These are phyloP conservation scores for Agaricus subrufescens DNA, from an alignment of 768 basidiomycete genomes.

Conservation along the genomic window DNA sequence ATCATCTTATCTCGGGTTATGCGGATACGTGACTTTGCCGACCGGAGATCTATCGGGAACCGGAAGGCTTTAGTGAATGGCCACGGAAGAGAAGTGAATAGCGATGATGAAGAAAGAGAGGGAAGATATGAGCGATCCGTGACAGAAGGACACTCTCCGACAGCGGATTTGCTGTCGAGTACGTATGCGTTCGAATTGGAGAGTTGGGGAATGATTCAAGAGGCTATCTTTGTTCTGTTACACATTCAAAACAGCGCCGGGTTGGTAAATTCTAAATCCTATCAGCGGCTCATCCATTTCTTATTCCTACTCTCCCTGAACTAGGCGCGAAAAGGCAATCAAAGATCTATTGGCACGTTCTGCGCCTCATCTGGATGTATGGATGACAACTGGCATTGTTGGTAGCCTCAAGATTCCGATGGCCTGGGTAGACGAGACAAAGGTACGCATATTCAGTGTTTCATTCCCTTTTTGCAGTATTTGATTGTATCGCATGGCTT, in stretches of 20 bases:
- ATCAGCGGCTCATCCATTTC: not conserved
- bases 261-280: slow-evolving; percentile 37
- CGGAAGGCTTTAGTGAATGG: slow-evolving; percentile 21
- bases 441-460: slow-evolving; percentile 39
- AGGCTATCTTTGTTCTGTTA: slow-evolving; percentile 84
- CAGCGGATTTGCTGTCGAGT: slow-evolving; percentile 77
- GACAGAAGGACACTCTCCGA: slow-evolving; percentile 75
- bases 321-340: slow-evolving; percentile 78
- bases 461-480: not conserved
- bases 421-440: slow-evolving; percentile 87
- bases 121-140: slow-evolving; percentile 28
- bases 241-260: slow-evolving; percentile 79
- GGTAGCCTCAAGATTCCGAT: slow-evolving; percentile 79
- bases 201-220: slow-evolving; percentile 71
- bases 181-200: slow-evolving; percentile 89
- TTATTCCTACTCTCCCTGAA: not conserved
- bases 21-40: slow-evolving; percentile 82
- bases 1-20: slow-evolving; percentile 81
- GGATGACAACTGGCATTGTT: slow-evolving; percentile 65
- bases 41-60: slow-evolving; percentile 37
- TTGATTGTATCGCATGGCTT: not conserved
- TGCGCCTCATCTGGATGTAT: slow-evolving; percentile 62
- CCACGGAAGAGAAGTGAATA: slow-evolving; percentile 13
- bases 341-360: slow-evolving; percentile 74
- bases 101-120: slow-evolving; percentile 34